Percentiles rank a stretch among this genome's conserved stretches.
These are phyloP conservation scores for Salix dunnii DNA, from an alignment of 345 rosid species.

Conservation along the genomic window DNA sequence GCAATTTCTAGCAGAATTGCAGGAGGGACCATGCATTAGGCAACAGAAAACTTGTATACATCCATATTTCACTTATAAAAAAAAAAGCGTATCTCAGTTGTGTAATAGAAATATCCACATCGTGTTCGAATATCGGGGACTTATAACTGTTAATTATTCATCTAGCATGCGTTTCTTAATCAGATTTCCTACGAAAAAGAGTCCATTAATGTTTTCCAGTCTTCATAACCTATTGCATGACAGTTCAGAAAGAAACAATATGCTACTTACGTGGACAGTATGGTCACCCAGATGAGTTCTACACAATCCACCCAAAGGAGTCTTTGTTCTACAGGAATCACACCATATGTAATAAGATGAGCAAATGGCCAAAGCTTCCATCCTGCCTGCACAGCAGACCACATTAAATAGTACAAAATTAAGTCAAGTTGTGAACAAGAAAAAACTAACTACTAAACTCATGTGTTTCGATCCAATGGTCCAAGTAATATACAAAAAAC, in stretches of 20 bases:
- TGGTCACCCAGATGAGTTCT: conserved; percentile 97
- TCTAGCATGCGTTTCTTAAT: background rate
- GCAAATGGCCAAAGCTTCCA: conserved; percentile 99
- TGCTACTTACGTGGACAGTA: conserved; percentile 84
- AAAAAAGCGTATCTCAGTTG: background rate
- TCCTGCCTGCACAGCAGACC: conserved; percentile 65
- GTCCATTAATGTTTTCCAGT: background rate
- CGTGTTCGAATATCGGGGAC: background rate
- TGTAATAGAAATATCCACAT: background rate
- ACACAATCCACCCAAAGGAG: conserved; percentile 97
- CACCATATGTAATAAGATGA: conserved; percentile 86
- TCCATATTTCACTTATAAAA: background rate
- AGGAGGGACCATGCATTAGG: background rate
- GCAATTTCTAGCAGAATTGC: background rate
- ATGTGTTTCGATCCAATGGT: background rate
- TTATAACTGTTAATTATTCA: no score
- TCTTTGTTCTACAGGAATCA: conserved; percentile 86
- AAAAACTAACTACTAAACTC: background rate
- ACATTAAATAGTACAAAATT: conserved; percentile 12
- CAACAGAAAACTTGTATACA: background rate
- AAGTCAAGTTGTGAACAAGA: background rate
- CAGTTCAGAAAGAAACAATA: background rate
- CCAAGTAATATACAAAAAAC: background rate
- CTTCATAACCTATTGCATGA: background rate
- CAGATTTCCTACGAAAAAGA: background rate